Percentiles rank a stretch among this genome's conserved stretches.
These are phyloP conservation scores for Novymonas esmeraldas DNA, from an alignment of 208 protist species.

Conservation along the genomic window DNA sequence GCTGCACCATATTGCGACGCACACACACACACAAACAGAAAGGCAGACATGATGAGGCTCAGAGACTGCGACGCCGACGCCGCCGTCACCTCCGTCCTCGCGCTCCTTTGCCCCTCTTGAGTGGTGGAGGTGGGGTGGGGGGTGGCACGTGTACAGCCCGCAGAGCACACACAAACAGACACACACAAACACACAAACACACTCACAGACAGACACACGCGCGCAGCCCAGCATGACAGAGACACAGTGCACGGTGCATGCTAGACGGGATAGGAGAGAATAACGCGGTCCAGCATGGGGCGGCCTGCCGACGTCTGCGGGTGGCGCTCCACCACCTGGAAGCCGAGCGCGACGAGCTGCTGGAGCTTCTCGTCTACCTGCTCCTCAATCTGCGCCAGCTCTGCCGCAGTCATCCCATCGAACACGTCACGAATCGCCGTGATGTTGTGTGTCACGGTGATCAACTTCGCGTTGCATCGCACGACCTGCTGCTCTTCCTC, in stretches of 20 bases:
- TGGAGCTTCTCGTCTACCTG: conserved; percentile 51
- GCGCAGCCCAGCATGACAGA: not conserved
- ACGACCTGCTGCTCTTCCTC: conserved; percentile 62
- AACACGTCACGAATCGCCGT: conserved; percentile 41
- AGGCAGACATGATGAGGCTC: too few relatives aligned
- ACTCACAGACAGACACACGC: not conserved
- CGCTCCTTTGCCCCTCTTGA: too few relatives aligned
- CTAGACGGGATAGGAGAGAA: conserved; percentile 60
- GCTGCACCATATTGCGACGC: too few relatives aligned
- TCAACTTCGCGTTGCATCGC: conserved; percentile 82
- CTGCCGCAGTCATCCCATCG: conserved; percentile 51
- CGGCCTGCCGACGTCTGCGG: conserved; percentile 77
- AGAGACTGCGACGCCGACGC: too few relatives aligned
- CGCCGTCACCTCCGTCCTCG: too few relatives aligned
- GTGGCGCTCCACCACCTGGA: conserved; percentile 55
- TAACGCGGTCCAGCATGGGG: conserved; percentile 82
- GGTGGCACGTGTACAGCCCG: too few relatives aligned
- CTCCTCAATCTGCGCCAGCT: conserved; percentile 33
- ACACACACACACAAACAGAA: too few relatives aligned
- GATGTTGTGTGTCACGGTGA: conserved; percentile 64
- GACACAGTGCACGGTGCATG: not conserved
- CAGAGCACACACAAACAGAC: not conserved
- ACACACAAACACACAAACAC: not conserved
- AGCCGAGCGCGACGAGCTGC: conserved; percentile 62
- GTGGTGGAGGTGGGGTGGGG: too few relatives aligned